phyloP scores from a whole-genome alignment of 2,329 filamentous ascomycete species.

The Fusarium dlaminii region DNA sequence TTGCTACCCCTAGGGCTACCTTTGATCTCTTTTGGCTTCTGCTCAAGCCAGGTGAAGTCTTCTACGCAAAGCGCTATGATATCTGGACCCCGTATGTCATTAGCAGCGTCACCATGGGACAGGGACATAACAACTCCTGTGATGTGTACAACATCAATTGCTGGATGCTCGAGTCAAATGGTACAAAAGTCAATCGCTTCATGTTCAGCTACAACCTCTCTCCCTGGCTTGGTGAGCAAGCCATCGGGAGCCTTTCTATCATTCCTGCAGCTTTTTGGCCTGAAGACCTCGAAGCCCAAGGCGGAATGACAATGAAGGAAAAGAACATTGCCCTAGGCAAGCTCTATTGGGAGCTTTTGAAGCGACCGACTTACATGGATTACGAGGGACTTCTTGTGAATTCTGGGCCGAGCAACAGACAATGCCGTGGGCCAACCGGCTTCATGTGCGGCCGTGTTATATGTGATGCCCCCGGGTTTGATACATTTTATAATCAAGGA shows the following conservation, averaged over 20 bases:
- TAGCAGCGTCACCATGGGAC: conserved; percentile 44
- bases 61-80: conserved; percentile 54
- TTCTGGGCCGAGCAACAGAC: conserved; percentile 38
- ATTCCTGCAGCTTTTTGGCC: conserved; percentile 56
- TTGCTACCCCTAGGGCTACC: conserved; percentile 52
- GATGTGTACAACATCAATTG: conserved; percentile 47
- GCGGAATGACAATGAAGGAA: conserved; percentile 47
- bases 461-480: conserved; percentile 54
- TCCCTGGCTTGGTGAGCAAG: conserved; percentile 56
- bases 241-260: conserved; percentile 52
- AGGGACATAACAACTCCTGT: conserved; percentile 2
- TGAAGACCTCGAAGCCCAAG: conserved; percentile 47
- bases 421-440: conserved; percentile 46
- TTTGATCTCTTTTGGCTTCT: conserved; percentile 59
- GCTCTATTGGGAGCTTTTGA: conserved; percentile 58
- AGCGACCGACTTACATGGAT: conserved; percentile 57
- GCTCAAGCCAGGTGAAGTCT: conserved; percentile 56
- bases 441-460: conserved; percentile 55
- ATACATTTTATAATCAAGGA: conserved; percentile 45
- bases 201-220: conserved; percentile 51
- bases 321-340: conserved; percentile 54
- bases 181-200: conserved; percentile 48
- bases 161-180: conserved; percentile 54
- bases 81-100: conserved; percentile 56
- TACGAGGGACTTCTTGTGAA: conserved; percentile 55